These are phyloP conservation scores for Nakaseomyces uthaithaninus DNA, from an alignment of 1,139 yeast species.

Conservation along the genomic window DNA sequence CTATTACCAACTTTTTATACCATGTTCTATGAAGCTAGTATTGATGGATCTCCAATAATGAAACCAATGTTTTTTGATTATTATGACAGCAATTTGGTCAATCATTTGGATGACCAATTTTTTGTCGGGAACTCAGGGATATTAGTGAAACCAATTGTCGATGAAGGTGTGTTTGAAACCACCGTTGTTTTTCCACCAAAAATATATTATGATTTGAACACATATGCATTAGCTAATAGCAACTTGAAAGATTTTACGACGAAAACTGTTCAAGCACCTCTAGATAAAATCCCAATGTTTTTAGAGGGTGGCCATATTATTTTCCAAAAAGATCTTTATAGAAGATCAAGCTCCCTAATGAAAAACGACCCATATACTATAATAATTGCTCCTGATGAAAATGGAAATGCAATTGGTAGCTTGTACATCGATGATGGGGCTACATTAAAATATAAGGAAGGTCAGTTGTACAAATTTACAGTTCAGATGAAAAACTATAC, in stretches of 20 bases:
- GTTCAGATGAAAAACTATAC: not conserved
- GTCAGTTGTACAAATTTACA: constrained; percentile 19
- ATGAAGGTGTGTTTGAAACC: constrained; percentile 41
- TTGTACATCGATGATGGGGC: constrained; percentile 83
- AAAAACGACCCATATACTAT: constrained; percentile 75
- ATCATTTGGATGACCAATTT: constrained; percentile 73
- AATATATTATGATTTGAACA: constrained; percentile 50
- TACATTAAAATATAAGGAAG: constrained; percentile 49
- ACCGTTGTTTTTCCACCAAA: constrained; percentile 58
- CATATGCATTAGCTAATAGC: constrained; percentile 36
- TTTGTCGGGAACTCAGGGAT: constrained; percentile 67
- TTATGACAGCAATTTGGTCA: constrained; percentile 43
- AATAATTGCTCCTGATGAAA: constrained; percentile 48
- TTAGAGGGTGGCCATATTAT: constrained; percentile 73
- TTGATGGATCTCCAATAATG: constrained; percentile 60
- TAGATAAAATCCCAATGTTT: constrained; percentile 63
- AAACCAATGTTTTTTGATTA: constrained; percentile 65
- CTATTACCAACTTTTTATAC: constrained; percentile 77
- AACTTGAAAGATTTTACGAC: constrained; percentile 30
- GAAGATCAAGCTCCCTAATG: constrained; percentile 78
- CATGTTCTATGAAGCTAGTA: constrained; percentile 58
- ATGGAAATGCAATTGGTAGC: constrained; percentile 49
- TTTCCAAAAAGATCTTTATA: constrained; percentile 58
- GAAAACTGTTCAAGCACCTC: constrained; percentile 38
- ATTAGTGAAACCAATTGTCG: constrained; percentile 74